Evolutionary conservation across 2,329 filamentous ascomycete genomes (phyloP), one percentile per base, ranked within the genome.

Genomic region (Fonsecaea erecta): DNA sequence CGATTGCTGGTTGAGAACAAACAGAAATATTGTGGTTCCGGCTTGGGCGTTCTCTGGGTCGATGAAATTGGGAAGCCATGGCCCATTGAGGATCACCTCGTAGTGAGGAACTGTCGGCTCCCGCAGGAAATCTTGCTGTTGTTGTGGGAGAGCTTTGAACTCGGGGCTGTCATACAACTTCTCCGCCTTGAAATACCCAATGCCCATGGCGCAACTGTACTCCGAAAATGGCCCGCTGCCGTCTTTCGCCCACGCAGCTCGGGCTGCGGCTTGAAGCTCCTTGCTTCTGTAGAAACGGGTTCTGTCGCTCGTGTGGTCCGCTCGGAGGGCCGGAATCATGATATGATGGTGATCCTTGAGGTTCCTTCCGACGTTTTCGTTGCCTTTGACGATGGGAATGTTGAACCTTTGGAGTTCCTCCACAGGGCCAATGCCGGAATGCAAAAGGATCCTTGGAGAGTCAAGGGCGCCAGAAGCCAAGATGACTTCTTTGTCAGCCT

Each of bases 51-150:
- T 70, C n/a, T 53, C 55, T 3, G 72, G 68, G 54, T 73, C 66
- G 34, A 70, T 35, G 30, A 72, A 72, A 30, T 67, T 57, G 7
- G 71, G 62, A 12, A 69, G 24, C 32, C 57, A 59, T n/a, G 60
- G 46, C 9, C 21, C 66, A 34, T 68, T 67, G 16, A 70, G 40
- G 8, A 82, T 62, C 16, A 88, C 73, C 69, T 89, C 87, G 68
- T 81, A 87, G 54, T 84, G 80, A 0, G 87, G 87, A 1, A 88
- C 79, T 0, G 83, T 85, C 14, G 80, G 77, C 21, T 77, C 77
- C 51, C 72, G 73, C 0, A 89, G 72, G 65, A 80, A 82, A 0
- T 75, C 72, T 69, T 83, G 79, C 9, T 80, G 76, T 0, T 76
- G 62, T 0, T 68, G 60, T 0, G 84, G 80, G 0, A 89, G 76